Base-by-base conservation (phyloP, 2,329 filamentous ascomycete genomes). In the Endocalyx cinctus region DNA sequence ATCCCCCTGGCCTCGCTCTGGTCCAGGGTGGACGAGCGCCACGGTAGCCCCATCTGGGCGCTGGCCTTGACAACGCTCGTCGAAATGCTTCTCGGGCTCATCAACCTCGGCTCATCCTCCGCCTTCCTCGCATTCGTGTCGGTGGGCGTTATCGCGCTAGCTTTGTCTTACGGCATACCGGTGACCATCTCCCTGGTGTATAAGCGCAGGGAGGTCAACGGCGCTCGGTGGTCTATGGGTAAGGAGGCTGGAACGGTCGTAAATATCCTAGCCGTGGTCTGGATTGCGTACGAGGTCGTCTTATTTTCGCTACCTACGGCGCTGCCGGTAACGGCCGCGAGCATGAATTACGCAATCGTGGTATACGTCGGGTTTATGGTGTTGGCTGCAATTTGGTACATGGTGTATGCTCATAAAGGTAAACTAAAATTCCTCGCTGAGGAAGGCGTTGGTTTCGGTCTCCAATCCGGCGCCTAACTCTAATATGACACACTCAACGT, bases 101-200 rank as follows among this genome's bases (percentile, higher is more conserved):
- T 78, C 51, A 74, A 77, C 49, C 69, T 78, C 18, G 74, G 74
- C 25, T 74, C 71, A 5, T 63, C 66, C 1, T 72, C 72, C 16
- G 74, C 72, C 4, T 78, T 76, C 58, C 70, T 75, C 41, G 74
- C 73, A 14, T 76, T 77, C 48, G 58, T 60, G 5, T 56, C 51
- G 8, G 72, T 77, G 3, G 73, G 73, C 4, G 72, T 77, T 13
- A 73, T 77, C 33, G 71, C 66, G 0, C 57, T 79, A 17, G 71
- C 74, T 1, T 60, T 73, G 5, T 69, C 66, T 1, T 79, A 79
- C 39, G 69, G 66, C 1, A 72, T 78, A 14, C 74, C 74, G 1
- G 76, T 79, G 27, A 50, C 57, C 7, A 62, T 76, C 41, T 74
- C 66, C 27, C 48, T 77, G 14, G 52, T 65, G 25, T 56, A 69